Percentiles rank a stretch among this genome's conserved stretches.
phyloP scores from a whole-genome alignment of 2,329 filamentous ascomycete genomes.

The Penicillium sp. region DNA sequence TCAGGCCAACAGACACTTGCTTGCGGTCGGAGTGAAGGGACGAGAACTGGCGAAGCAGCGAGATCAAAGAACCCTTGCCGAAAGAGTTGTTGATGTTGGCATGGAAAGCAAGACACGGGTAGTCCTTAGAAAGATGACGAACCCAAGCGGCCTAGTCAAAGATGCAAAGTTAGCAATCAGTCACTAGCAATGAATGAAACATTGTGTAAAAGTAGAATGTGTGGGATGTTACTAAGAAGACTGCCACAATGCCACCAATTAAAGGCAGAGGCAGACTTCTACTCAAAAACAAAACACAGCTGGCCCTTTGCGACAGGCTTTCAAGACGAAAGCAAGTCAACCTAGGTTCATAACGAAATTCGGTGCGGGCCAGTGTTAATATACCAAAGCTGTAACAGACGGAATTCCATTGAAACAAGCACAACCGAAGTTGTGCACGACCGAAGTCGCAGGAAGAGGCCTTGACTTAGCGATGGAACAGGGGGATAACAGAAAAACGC shows the following conservation, averaged over 20 bases:
- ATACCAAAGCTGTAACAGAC: constrained; percentile 99
- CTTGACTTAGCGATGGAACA: constrained; percentile 80
- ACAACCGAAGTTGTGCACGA: constrained; percentile 29
- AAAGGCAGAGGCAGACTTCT: constrained; percentile 75
- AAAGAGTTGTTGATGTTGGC: constrained; percentile 94
- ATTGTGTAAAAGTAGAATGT: constrained; percentile 58
- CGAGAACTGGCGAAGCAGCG: constrained; percentile 88
- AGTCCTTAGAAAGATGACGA: constrained; percentile 79
- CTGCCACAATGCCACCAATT: constrained; percentile 64
- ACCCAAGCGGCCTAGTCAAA: constrained; percentile 82
- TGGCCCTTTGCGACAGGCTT: constrained; percentile 71
- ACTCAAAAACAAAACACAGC: constrained; percentile 91
- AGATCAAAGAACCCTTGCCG: constrained; percentile 91
- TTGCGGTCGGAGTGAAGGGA: constrained; percentile 85
- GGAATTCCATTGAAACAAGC: constrained; percentile 67
- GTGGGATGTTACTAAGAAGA: constrained; percentile 99
- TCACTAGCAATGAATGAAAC: constrained; percentile 33
- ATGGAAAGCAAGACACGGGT: constrained; percentile 92
- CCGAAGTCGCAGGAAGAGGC: constrained; percentile 63
- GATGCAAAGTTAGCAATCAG: constrained; percentile 32
- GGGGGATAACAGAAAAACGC: constrained; percentile 27
- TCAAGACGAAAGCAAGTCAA: constrained; percentile 88
- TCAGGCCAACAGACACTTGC: constrained; percentile 88
- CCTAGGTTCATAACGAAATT: constrained; percentile 63
- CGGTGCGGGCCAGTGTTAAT: constrained; percentile 73